These are phyloP conservation scores for Emiliania huxleyi DNA, from an alignment of 78 protist species.

Conservation along the genomic window DNA sequence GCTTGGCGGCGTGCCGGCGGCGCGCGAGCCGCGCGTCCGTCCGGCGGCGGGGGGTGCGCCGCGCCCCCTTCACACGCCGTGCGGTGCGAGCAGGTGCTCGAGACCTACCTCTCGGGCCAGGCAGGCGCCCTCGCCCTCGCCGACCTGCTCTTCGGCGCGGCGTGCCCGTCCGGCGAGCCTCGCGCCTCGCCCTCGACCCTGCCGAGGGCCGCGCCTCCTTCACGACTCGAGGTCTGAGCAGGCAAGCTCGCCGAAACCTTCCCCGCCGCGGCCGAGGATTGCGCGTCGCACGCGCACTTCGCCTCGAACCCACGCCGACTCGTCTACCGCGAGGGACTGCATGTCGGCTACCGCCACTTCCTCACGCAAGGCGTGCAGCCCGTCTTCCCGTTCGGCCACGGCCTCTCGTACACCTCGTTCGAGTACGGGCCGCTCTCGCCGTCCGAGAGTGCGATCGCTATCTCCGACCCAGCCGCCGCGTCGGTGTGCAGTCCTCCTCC, in stretches of 20 bases:
- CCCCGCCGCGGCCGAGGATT: constrained; percentile 5
- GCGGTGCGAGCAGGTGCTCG: no score
- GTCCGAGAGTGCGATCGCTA: not conserved
- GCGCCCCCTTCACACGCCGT: no score
- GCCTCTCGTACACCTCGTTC: not conserved
- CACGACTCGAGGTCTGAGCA: no score
- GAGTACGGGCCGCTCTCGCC: not conserved
- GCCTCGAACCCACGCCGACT: not conserved
- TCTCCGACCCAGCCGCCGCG: not conserved
- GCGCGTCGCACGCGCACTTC: not conserved
- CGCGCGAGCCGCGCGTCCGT: no score
- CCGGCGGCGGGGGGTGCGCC: no score
- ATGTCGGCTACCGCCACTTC: constrained; percentile 63
- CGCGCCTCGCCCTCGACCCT: no score
- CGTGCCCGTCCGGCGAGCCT: constrained; percentile 43
- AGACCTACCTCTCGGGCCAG: constrained; percentile 54
- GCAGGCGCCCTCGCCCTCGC: constrained; percentile 56
- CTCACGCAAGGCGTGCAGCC: constrained; percentile 26
- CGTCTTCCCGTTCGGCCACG: constrained; percentile 49
- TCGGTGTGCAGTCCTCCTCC: no score
- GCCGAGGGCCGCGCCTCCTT: no score
- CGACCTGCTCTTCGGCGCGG: constrained; percentile 47
- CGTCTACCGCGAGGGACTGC: constrained; percentile 52
- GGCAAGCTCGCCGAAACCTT: constrained; percentile 62
- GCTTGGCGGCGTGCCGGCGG: not conserved